Base-by-base conservation (phyloP, 1,139 yeast genomes). In the Tardiomyces digboiensis region DNA sequence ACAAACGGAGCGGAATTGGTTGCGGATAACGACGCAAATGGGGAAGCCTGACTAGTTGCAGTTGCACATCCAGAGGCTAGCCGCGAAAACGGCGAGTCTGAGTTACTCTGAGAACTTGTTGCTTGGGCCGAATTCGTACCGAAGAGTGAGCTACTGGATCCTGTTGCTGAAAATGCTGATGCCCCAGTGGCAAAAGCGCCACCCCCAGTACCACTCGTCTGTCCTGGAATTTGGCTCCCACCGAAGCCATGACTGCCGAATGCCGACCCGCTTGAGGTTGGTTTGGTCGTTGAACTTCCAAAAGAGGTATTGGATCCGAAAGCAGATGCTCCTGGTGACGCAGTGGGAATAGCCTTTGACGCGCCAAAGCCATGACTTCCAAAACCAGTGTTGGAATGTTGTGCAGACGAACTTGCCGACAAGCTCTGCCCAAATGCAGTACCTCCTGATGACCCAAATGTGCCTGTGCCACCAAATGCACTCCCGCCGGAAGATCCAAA, bases 371-470 rank as follows among this genome's bases (percentile, higher is more conserved):
- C 50, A 41, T 44, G 44, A 29, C 42, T 43, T 14, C 49, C 54
- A 48, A 53, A 55, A 10, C 46, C 46, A 19, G 49, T 26, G 14
- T 16, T 8, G 14, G 33, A 26, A n/a, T n/a, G n/a, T n/a, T n/a
- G n/a, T 8, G 16, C 33, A 5, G 33, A 26, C 5, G 33, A 26
- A 4, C 5, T 5, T 8, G 33, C 12, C 10, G 33, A 5, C 10
- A 16, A 5, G 10, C 3, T 5, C 14, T 4, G 3, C 8, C 52
- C 53, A 14, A 47, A 50, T 5, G 53, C 52, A 7, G 50, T 29
- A 21, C 29, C 21, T 18, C 41, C 42, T 26, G 40, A 46, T 19
- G 52, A 36, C 21, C 62, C 60, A 48, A 57, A 59, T 3, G 54
- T 49, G 23, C 45, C 39, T 21, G 33, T 43, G n/a, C 42, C 29